Base-by-base conservation (phyloP, 257 asterid genomes). In the Fraxinus anomala region DNA sequence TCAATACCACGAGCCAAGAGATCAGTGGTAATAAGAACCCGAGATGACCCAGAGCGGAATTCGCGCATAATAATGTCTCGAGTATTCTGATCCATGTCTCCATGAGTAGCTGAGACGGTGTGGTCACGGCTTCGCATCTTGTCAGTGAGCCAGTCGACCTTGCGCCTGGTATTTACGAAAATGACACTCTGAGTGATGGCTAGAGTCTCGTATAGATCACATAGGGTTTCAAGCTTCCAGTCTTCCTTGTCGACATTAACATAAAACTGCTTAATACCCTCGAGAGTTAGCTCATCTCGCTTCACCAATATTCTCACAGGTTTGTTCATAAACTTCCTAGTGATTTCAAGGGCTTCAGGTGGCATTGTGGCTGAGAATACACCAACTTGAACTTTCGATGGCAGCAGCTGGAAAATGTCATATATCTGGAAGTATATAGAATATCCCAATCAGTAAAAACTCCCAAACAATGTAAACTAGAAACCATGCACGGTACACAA, bases 81-180 rank as follows among this genome's bases (percentile, higher is more conserved):
- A 13, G 96, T 85, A 44, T 92, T 92, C 87, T 92, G 97, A 83
- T 92, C 97, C 97, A 89, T 89, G 82, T 92, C 97, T 67, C 96
- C 97, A 14, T 89, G 97, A 6, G 95, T 90, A n/a, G 97, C 97
- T 3, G 92, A 90, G 39, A 92, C 93, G 0, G 94, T 90, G 88
- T 92, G 96, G 83, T 92, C 97, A 0, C 96, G 86, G 79, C 87
- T 54, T 10, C 94, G 71, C 97, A 88, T 89, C 70, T 90, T 89
- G 87, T 92, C 96, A 0, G 96, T 90, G 28, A 92, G 91, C 97
- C 96, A 92, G 80, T 92, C 97, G 1, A 92, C 96, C 86, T 92
- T 92, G 68, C 97, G 84, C 19, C 96, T 75, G 10, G 97, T 92
- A 87, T 92, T 92, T 42, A 92, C 97, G 14, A 92, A 92, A 73